phyloP scores from a whole-genome alignment of 176 grass and related monocot species.

The Canna indica region DNA sequence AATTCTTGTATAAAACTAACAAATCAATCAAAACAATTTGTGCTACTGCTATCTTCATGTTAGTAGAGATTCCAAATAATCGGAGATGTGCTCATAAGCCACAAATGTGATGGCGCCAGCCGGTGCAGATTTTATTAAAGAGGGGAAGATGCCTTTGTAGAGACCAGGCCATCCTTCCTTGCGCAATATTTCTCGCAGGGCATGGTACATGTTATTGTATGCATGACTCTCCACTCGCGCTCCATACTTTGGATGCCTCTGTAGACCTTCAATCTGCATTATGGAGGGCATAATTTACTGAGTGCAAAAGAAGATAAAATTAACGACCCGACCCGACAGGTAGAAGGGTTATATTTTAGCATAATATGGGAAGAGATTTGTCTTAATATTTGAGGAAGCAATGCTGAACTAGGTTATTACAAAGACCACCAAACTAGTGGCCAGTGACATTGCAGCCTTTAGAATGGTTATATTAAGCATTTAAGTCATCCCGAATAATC shows the following conservation, averaged over 20 bases:
- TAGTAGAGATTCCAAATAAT: slow-evolving; percentile 58
- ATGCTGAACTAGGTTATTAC: no score
- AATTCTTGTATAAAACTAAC: neutral
- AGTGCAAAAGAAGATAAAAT: neutral
- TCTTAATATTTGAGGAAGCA: no score
- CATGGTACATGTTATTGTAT: slow-evolving; percentile 84
- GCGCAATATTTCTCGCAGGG: slow-evolving; percentile 61
- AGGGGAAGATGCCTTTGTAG: slow-evolving; percentile 91
- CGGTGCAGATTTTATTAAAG: slow-evolving; percentile 87
- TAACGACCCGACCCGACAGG: no score
- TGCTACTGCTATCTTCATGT: slow-evolving; percentile 57
- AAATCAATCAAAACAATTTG: slow-evolving; percentile 18
- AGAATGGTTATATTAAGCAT: neutral
- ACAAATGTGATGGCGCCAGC: slow-evolving; percentile 92
- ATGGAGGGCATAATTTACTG: neutral
- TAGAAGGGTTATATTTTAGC: neutral
- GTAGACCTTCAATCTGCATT: slow-evolving; percentile 80
- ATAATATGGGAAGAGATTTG: no score
- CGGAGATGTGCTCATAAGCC: slow-evolving; percentile 84
- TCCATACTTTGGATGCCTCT: slow-evolving; percentile 83
- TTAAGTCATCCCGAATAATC: neutral
- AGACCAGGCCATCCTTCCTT: slow-evolving; percentile 66
- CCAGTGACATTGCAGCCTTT: neutral
- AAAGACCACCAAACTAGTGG: no score
- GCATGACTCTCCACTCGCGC: slow-evolving; percentile 48